Conservation (phyloP, 176 grass and related monocot genomes). For the Eragrostis curvula region DNA sequence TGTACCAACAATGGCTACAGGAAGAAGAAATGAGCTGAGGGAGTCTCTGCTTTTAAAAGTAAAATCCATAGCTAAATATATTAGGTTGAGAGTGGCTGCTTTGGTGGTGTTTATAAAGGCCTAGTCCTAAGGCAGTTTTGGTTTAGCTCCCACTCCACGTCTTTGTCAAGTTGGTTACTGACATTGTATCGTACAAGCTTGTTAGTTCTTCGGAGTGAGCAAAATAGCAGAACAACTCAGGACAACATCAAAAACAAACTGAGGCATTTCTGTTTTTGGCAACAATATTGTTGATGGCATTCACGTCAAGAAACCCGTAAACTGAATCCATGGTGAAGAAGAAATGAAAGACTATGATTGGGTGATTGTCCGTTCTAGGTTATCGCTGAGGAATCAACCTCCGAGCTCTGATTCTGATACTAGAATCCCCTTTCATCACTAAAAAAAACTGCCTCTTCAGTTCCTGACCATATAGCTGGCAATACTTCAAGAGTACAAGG, state of each 20-base stretch:
- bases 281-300: not conserved
- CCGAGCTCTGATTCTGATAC: not conserved
- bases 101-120: not conserved
- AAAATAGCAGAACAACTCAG: not conserved
- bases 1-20: not conserved
- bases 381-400: not conserved
- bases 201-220: not conserved
- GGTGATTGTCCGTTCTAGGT: not conserved
- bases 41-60: too few relatives aligned
- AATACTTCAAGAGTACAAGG: not conserved
- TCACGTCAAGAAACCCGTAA: not conserved
- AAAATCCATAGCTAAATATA: too few relatives aligned
- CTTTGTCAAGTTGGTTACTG: constrained; percentile 8
- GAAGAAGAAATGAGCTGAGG: too few relatives aligned
- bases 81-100: too few relatives aligned
- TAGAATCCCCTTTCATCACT: not conserved
- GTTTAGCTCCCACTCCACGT: not conserved
- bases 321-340: not conserved
- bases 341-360: not conserved
- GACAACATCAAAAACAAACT: constrained; percentile 9
- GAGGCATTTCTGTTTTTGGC: not conserved
- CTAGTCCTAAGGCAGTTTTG: constrained; percentile 5
- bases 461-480: not conserved
- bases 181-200: not conserved
- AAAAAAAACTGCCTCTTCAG: not conserved